Base-by-base conservation (phyloP, 2,329 filamentous ascomycete species). In the Pseudogymnoascus sp. region DNA sequence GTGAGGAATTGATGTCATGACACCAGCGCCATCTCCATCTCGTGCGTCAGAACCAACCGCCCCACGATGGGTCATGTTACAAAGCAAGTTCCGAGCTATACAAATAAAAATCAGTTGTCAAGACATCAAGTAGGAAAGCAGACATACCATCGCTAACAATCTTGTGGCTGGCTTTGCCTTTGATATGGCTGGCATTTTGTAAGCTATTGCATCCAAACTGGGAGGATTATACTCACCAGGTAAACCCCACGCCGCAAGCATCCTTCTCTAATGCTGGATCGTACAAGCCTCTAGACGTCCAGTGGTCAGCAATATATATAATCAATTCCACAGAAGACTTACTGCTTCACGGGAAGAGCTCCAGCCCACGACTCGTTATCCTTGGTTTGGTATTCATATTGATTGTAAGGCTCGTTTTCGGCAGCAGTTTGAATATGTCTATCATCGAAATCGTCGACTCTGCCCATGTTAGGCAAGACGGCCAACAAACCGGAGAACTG, bases 31-130 rank as follows among this genome's bases (percentile, higher is more conserved):
- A 75, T 99, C 94, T 75, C 94, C 94, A 75, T 99, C 94, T 82
- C 94, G 89, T 73, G 92, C 92, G 81, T 99, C 94, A 65, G 94
- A 97, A 70, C 94, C 94, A 71, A 97, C 93, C 67, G 94, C 94
- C 82, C 94, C 94, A 76, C 94, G 89, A 82, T 99, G 94, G 82
- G 94, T 97, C 94, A 99, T 99, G 84, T 99, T 97, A 84, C 94
- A 99, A 67, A 99, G 87, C 66, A 99, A 83, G 78, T 92, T 96
- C 68, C 91, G 89, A 69, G 92, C 91, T 94, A 70, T 49, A 64
- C 33, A 67, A 38, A 11, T 58, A 45, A 63, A 42, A 66, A 11
- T 60, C 7, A 64, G 74, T 80, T 69, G 78, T 75, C 64, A 60
- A 45, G 22, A 25, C 30, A 42, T 14, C 25, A 16, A 35, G 19